Conservation (phyloP, 2,329 filamentous ascomycete genomes). For the Aspergillus quadricinctus region DNA sequence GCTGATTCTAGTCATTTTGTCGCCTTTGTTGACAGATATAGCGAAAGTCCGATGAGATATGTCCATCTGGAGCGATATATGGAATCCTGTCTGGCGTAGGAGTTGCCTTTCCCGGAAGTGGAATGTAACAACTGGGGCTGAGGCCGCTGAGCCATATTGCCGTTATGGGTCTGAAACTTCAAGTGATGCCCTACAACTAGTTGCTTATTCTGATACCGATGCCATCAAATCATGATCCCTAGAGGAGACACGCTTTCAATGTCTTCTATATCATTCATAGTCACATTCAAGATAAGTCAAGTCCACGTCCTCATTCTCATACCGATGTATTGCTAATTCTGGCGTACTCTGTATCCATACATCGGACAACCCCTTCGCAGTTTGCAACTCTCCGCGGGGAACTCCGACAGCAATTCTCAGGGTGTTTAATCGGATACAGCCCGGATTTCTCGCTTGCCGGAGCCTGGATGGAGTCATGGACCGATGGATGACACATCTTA, state of each 20-base stretch:
- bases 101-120: not conserved
- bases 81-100: not conserved
- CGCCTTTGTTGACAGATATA: not conserved
- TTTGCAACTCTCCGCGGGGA: slow-evolving; percentile 8
- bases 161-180: no score
- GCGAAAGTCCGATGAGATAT: not conserved
- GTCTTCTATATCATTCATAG: no score
- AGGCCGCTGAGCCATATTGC: no score
- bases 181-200: not conserved
- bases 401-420: not conserved
- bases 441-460: not conserved
- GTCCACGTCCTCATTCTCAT: not conserved
- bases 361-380: slow-evolving; percentile 1
- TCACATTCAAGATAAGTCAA: no score
- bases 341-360: not conserved
- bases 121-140: not conserved
- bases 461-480: not conserved
- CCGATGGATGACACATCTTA: no score
- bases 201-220: not conserved
- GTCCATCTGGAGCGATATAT: not conserved
- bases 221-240: not conserved
- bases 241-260: not conserved
- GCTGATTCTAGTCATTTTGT: not conserved
- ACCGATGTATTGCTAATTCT: not conserved
- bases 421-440: not conserved